Evolutionary conservation across 495 filamentous ascomycete species (phyloP).

Genomic region (Penicillium pulvis): DNA sequence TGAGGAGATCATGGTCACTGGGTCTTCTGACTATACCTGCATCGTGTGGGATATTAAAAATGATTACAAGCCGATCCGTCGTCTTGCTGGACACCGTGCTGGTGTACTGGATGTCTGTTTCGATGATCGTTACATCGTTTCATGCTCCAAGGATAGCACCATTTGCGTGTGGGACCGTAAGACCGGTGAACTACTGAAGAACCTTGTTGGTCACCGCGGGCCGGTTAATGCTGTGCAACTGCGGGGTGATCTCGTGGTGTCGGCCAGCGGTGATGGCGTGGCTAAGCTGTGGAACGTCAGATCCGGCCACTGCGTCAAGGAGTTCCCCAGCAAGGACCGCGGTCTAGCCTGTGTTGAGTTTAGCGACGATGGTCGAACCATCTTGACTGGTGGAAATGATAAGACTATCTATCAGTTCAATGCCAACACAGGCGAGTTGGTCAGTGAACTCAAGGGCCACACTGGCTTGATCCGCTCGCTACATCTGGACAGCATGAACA

Average conservation of each 20-base stretch:
- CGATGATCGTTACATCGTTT: conserved; percentile 88
- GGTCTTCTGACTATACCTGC: conserved; percentile 87
- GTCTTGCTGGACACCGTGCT: conserved; percentile 74
- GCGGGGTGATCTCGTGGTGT: conserved; percentile 86
- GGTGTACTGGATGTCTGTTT: conserved; percentile 93
- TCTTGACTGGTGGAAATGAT: conserved; percentile 93
- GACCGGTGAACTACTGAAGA: conserved; percentile 70
- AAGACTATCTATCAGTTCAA: conserved; percentile 93
- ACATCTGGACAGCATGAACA: conserved; percentile 81
- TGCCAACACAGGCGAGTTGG: conserved; percentile 80
- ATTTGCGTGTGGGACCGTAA: conserved; percentile 92
- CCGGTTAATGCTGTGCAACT: conserved; percentile 96
- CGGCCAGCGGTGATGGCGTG: conserved; percentile 87
- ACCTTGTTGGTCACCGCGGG: conserved; percentile 78
- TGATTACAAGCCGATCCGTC: conserved; percentile 74
- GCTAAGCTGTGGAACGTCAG: conserved; percentile 95
- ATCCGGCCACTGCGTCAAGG: conserved; percentile 79
- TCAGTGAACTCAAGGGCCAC: conserved; percentile 77
- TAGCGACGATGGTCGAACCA: conserved; percentile 82
- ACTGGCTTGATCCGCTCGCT: conserved; percentile 79
- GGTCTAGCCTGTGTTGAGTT: conserved; percentile 96
- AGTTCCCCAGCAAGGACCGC: conserved; percentile 82
- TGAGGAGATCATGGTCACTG: conserved; percentile 87
- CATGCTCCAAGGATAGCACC: conserved; percentile 90
- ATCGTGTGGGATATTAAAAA: conserved; percentile 86